Evolutionary conservation across 345 rosid genomes (phyloP).

Genomic region (Arabidopsis suecica): DNA sequence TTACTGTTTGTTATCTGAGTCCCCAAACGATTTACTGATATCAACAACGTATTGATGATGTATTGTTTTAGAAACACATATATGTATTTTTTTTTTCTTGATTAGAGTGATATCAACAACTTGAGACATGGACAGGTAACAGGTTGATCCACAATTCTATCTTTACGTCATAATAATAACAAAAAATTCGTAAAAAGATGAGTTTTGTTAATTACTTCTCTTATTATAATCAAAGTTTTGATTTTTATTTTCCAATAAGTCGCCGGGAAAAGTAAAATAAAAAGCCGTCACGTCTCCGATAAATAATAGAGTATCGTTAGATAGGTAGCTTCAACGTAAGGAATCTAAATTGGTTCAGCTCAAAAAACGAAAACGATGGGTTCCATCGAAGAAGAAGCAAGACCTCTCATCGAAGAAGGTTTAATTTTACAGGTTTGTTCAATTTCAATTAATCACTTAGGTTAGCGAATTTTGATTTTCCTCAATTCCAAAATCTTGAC

Average conservation of each 20-base stretch:
- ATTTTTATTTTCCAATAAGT: not conserved
- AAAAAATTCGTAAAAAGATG: slow-evolving; percentile 1
- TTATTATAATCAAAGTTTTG: not conserved
- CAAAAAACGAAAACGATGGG: slow-evolving; percentile 48
- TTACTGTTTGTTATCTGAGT: no score
- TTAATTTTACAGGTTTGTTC: slow-evolving; percentile 46
- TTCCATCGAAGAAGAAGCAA: slow-evolving; percentile 56
- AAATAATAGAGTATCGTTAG: not conserved
- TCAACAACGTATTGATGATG: no score
- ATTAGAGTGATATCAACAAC: slow-evolving; percentile 29
- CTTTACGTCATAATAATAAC: slow-evolving; percentile 26
- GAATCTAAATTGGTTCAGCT: slow-evolving; percentile 30
- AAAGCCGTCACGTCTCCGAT: slow-evolving; percentile 26
- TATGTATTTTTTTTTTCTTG: slow-evolving; percentile 1
- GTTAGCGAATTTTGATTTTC: not conserved
- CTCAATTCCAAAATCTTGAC: not conserved
- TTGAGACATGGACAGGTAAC: slow-evolving; percentile 18
- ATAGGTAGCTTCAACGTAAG: slow-evolving; percentile 15
- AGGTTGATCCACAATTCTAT: slow-evolving; percentile 24
- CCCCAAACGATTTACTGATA: no score
- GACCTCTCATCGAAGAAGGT: slow-evolving; percentile 63
- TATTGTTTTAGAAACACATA: no score
- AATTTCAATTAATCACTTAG: not conserved
- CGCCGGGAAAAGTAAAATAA: slow-evolving; percentile 28
- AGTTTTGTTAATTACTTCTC: not conserved